Percentiles rank a stretch among this genome's conserved stretches.
Evolutionary conservation across 1,139 yeast genomes (phyloP).

Genomic region (Eremothecium coryli): DNA sequence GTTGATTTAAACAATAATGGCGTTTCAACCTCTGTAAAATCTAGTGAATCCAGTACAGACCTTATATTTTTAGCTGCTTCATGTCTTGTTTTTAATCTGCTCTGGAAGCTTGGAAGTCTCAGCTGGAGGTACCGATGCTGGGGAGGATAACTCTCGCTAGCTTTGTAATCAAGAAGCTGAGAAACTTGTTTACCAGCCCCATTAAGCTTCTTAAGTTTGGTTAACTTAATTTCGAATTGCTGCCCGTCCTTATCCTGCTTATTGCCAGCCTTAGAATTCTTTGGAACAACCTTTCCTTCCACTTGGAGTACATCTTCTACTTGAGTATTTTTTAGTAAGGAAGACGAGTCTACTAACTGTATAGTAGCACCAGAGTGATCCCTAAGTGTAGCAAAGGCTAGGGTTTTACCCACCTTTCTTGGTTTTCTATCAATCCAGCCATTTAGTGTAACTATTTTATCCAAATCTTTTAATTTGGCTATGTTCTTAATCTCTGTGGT

Average conservation of each 20-base stretch:
- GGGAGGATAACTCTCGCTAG: conserved; percentile 51
- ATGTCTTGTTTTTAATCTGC: conserved; percentile 53
- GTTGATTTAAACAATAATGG: conserved; percentile 90
- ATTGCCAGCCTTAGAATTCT: conserved; percentile 16
- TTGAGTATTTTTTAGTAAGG: conserved; percentile 41
- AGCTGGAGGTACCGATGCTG: conserved; percentile 75
- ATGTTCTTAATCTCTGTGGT: conserved; percentile 5
- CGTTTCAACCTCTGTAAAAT: conserved; percentile 80
- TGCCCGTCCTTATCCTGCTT: conserved; percentile 15
- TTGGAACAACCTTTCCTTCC: conserved; percentile 39
- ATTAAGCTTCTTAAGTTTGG: conserved; percentile 49
- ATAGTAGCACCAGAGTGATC: conserved; percentile 60
- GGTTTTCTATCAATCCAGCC: conserved; percentile 84
- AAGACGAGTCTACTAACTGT: conserved; percentile 49
- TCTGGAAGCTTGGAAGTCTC: conserved; percentile 53
- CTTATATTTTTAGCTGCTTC: conserved; percentile 50
- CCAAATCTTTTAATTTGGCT: conserved; percentile 1
- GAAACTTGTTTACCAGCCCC: conserved; percentile 60
- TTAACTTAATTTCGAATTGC: conserved; percentile 50
- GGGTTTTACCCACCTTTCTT: conserved; percentile 45
- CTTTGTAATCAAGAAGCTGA: conserved; percentile 50
- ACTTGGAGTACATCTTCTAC: conserved; percentile 75
- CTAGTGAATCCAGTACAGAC: conserved; percentile 37
- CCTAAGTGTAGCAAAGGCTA: conserved; percentile 63
- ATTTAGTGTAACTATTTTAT: conserved; percentile 37